Percentiles rank a stretch among this genome's conserved stretches.
phyloP scores from a whole-genome alignment of 1,284 basidiomycete genomes.

The Pisolithus thermaeus region DNA sequence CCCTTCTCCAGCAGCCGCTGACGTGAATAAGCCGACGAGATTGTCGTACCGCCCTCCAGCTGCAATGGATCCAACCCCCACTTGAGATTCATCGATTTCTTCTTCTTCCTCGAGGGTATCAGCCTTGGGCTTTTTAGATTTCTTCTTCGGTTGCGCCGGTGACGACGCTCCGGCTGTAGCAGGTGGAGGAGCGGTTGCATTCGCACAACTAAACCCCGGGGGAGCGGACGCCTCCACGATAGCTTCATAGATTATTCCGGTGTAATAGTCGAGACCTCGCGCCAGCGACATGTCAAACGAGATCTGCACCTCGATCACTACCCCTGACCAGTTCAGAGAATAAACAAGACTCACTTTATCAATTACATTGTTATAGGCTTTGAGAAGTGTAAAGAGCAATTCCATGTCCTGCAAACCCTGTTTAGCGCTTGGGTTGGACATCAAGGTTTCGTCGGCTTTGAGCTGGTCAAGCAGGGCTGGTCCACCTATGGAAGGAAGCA shows the following conservation, averaged over 20 bases:
- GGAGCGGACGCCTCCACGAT: slow-evolving; percentile 91
- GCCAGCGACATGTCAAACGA: slow-evolving; percentile 97
- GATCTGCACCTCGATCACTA: slow-evolving; percentile 45
- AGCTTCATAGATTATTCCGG: slow-evolving; percentile 98
- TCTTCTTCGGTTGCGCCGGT: slow-evolving; percentile 41
- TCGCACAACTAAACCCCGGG: slow-evolving; percentile 61
- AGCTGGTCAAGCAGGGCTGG: slow-evolving; percentile 75
- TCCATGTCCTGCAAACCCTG: slow-evolving; percentile 91
- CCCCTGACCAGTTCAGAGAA: background rate
- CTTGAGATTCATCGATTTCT: slow-evolving; percentile 87
- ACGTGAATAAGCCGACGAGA: slow-evolving; percentile 91
- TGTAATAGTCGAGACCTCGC: slow-evolving; percentile 97
- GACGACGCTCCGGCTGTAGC: slow-evolving; percentile 27
- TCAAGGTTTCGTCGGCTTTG: slow-evolving; percentile 62
- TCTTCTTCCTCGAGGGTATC: slow-evolving; percentile 57
- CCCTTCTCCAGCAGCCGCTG: slow-evolving; percentile 68
- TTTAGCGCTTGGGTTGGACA: slow-evolving; percentile 70
- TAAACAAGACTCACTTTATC: slow-evolving; percentile 50
- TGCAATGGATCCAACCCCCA: slow-evolving; percentile 97
- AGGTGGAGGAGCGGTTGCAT: slow-evolving; percentile 42
- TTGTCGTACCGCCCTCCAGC: slow-evolving; percentile 97
- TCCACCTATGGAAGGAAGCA: slow-evolving; percentile 47
- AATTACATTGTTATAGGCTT: slow-evolving; percentile 75
- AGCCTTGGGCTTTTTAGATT: slow-evolving; percentile 47
- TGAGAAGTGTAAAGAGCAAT: slow-evolving; percentile 79